Evolutionary conservation across 2,329 filamentous ascomycete genomes (phyloP).

Genomic region (Phialemoniopsis sp.): DNA sequence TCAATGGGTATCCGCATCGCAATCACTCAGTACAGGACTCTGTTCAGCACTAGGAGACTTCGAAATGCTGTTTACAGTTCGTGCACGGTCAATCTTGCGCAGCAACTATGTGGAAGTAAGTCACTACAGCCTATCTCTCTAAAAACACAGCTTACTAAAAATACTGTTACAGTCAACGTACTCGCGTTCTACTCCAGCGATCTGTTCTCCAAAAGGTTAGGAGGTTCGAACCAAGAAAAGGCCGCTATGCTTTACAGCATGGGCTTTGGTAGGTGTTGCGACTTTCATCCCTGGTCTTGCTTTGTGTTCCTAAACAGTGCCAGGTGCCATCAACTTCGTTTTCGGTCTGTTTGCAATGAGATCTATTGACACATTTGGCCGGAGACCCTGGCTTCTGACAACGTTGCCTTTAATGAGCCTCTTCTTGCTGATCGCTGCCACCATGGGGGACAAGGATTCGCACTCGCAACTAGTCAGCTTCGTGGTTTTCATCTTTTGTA

Average conservation of each 20-base stretch:
- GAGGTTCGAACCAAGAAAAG: too few species aligned
- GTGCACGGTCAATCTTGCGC: conserved; percentile 21
- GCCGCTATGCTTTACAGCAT: conserved; percentile 23
- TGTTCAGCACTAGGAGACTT: conserved; percentile 2
- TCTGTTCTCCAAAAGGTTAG: too few species aligned
- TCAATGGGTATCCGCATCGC: conserved; percentile 1
- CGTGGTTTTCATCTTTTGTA: conserved; percentile 11
- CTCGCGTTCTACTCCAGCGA: conserved; percentile 36
- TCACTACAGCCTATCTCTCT: background rate
- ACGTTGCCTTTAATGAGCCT: conserved; percentile 39
- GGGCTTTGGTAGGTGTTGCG: conserved; percentile 16
- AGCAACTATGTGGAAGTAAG: conserved; percentile 29
- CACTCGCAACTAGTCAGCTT: too few species aligned
- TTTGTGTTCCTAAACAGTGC: too few species aligned
- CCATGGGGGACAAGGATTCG: conserved; percentile 6
- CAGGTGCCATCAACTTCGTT: conserved; percentile 35
- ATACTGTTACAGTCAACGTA: conserved; percentile 25
- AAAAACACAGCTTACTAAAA: background rate
- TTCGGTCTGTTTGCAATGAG: conserved; percentile 34
- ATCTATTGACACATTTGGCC: conserved; percentile 34
- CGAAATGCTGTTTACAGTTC: conserved; percentile 25
- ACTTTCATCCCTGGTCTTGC: too few species aligned
- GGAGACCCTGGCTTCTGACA: conserved; percentile 35
- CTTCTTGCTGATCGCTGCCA: conserved; percentile 31
- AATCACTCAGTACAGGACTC: conserved; percentile 5